phyloP scores from a whole-genome alignment of 2,329 filamentous ascomycete species.

The Cercospora janseana region DNA sequence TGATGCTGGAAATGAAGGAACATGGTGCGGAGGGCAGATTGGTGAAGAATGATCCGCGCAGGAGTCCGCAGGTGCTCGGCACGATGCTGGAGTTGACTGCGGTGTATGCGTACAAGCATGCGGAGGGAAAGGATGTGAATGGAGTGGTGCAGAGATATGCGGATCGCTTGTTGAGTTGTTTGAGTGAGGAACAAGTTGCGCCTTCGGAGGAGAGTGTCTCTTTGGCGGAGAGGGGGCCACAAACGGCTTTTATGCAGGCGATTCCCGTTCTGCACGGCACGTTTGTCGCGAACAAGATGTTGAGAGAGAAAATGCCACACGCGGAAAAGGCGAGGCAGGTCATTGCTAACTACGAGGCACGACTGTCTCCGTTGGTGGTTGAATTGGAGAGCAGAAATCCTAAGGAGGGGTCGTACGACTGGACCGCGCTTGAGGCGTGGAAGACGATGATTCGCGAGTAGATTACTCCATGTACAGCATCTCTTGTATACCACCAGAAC shows the following conservation, averaged over 20 bases:
- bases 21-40: slow-evolving; percentile 37
- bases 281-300: slow-evolving; percentile 42
- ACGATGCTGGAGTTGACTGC: slow-evolving; percentile 46
- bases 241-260: slow-evolving; percentile 34
- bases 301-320: slow-evolving; percentile 39
- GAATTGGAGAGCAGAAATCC: slow-evolving; percentile 28
- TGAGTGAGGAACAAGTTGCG: slow-evolving; percentile 1
- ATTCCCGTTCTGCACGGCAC: slow-evolving; percentile 47
- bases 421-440: slow-evolving; percentile 32
- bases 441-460: slow-evolving; percentile 26
- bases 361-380: slow-evolving; percentile 26
- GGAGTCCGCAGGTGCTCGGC: slow-evolving; percentile 42
- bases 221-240: slow-evolving; percentile 7
- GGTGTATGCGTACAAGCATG: slow-evolving; percentile 40
- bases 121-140: slow-evolving; percentile 37
- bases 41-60: slow-evolving; percentile 34
- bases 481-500: too few species aligned
- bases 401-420: slow-evolving; percentile 29
- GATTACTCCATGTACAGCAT: background rate
- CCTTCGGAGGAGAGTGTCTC: slow-evolving; percentile 1
- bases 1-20: slow-evolving; percentile 43
- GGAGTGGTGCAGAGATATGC: slow-evolving; percentile 43
- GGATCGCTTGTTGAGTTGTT: slow-evolving; percentile 38
- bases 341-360: slow-evolving; percentile 30
- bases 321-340: slow-evolving; percentile 25